Evolutionary conservation across 768 basidiomycete genomes (phyloP).

Genomic region (Cantharellus anzutake): DNA sequence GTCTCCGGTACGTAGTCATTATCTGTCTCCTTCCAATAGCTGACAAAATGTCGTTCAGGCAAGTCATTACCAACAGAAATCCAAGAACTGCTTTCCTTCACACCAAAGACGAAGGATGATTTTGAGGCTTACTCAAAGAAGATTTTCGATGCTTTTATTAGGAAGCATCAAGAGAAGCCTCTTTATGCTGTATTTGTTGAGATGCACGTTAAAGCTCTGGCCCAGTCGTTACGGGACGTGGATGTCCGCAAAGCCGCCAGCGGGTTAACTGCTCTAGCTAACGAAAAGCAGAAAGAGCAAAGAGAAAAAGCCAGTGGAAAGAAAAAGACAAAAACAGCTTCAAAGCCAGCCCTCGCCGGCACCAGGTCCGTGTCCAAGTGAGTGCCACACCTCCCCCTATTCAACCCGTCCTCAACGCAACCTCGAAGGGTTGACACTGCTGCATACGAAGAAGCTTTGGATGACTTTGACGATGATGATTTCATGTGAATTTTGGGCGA

Average conservation of each 20-base stretch:
- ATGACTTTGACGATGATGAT: constrained; percentile 72
- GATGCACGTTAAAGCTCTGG: constrained; percentile 57
- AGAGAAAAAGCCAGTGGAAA: constrained; percentile 74
- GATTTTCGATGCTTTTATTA: constrained; percentile 21
- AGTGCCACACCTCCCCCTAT: background rate
- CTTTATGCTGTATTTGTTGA: constrained; percentile 73
- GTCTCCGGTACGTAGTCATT: constrained; percentile 29
- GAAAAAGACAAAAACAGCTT: constrained; percentile 58
- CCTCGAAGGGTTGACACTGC: constrained; percentile 49
- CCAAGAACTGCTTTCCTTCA: constrained; percentile 30
- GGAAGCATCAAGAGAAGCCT: constrained; percentile 64
- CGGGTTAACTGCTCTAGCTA: constrained; percentile 68
- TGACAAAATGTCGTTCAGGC: too few species aligned
- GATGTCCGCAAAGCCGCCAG: constrained; percentile 83
- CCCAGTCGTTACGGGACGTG: constrained; percentile 63
- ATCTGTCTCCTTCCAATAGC: too few species aligned
- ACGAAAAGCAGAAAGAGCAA: constrained; percentile 88
- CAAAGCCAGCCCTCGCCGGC: constrained; percentile 61
- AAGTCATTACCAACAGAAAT: background rate
- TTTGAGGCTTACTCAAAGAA: constrained; percentile 49
- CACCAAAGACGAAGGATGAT: constrained; percentile 81
- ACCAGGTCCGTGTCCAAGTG: constrained; percentile 48
- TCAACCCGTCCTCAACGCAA: background rate
- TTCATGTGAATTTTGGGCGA: constrained; percentile 53
- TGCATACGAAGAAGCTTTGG: constrained; percentile 73